Percentiles rank a stretch among this genome's conserved stretches.
Evolutionary conservation across 345 rosid species (phyloP).

Genomic region (Salix koriyanagi): DNA sequence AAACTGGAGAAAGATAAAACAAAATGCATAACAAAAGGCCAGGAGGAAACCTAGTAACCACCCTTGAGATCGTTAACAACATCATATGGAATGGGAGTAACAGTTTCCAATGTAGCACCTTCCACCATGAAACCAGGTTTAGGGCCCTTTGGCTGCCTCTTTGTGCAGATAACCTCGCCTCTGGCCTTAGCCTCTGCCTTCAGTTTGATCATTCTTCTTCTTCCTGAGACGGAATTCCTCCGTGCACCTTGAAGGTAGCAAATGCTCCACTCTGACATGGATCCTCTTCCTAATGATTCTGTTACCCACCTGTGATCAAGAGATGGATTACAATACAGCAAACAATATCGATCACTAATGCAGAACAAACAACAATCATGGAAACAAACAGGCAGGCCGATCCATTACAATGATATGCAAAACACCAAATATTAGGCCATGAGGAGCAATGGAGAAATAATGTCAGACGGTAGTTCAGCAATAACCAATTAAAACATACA

Average conservation of each 20-base stretch:
- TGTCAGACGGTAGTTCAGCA: not conserved
- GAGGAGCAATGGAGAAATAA: not conserved
- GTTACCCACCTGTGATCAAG: slow-evolving; percentile 41
- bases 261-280: slow-evolving; percentile 64
- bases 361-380: not conserved
- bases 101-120: slow-evolving; percentile 71
- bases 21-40: not conserved
- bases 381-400: not conserved
- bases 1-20: not conserved
- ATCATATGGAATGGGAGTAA: slow-evolving; percentile 75
- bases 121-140: slow-evolving; percentile 76
- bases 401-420: not conserved
- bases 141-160: slow-evolving; percentile 71
- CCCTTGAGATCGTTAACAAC: slow-evolving; percentile 79
- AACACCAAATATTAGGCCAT: not conserved
- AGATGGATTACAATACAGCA: not conserved
- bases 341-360: not conserved
- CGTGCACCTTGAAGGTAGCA: slow-evolving; percentile 58
- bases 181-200: slow-evolving; percentile 69
- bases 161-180: slow-evolving; percentile 62
- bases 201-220: slow-evolving; percentile 49
- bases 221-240: slow-evolving; percentile 63
- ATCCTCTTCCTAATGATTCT: slow-evolving; percentile 66
- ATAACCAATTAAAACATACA: not conserved
- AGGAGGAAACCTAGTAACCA: slow-evolving; percentile 39